Base-by-base conservation (phyloP, 2,329 filamentous ascomycete species). In the Trichoderma sp. region DNA sequence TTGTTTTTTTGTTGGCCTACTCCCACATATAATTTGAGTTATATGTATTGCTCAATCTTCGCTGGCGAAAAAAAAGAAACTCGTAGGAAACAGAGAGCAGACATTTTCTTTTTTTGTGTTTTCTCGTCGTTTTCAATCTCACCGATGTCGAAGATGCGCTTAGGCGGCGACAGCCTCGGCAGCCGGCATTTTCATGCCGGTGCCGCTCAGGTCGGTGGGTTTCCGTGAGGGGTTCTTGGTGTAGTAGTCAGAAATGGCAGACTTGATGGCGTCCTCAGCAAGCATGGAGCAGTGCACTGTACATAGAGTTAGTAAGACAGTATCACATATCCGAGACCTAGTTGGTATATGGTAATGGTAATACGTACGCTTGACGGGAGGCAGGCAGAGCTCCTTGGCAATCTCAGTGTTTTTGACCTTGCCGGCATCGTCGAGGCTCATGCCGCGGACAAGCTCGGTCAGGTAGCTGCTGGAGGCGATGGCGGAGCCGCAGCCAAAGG, bases 351-450 rank as follows among this genome's bases (percentile, higher is more conserved):
- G 14, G 45, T 41, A 21, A 60, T 35, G 45, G 6, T 6, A 7
- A 67, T 74, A 91, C 92, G 85, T 87, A 95, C 94, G 86, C 87
- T 97, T 97, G 68, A 97, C 94, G 77, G 95, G 94, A 45, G 94
- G 95, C 82, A 97, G 86, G 82, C 94, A 97, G 75, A 98, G 88
- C 87, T 99, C 97, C 88, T 97, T 97, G 50, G 97, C 97, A 83
- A 99, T 99, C 86, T 99, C 95, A 4, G 96, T 98, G 86, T 99
- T 99, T 87, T 95, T 93, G 81, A 99, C 94, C 86, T 93, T 93
- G 73, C 92, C 92, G 41, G 97, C 97, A 84, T 99, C 95, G 81
- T 99, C 97, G 79, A 99, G 78, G 79, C 85, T 97, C 96, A 98
- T 99, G 77, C 97, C 97, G 78, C 95, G 91, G 78, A 99, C 95